phyloP scores from a whole-genome alignment of 495 filamentous ascomycete genomes.

The Evansstolkia leycettana region DNA sequence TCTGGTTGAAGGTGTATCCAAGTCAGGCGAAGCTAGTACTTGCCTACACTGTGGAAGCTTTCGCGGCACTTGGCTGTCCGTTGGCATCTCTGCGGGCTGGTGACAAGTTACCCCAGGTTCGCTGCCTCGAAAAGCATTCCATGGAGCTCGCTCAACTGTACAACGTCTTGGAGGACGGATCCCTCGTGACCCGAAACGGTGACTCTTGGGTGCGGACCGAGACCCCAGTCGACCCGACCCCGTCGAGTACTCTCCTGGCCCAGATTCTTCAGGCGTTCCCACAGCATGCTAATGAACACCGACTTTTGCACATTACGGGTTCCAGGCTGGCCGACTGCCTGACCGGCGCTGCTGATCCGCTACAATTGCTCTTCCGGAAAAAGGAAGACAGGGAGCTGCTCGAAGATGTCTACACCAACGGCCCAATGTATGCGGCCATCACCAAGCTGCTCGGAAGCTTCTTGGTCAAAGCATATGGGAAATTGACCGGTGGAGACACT shows the following conservation, averaged over 20 bases:
- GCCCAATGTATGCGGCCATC: slow-evolving; percentile 11
- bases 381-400: slow-evolving; percentile 13
- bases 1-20: slow-evolving; percentile 7
- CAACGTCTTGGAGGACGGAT: slow-evolving; percentile 17
- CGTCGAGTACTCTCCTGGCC: slow-evolving; percentile 12
- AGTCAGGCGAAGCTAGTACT: slow-evolving; percentile 13
- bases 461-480: slow-evolving; percentile 1
- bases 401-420: slow-evolving; percentile 16
- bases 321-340: slow-evolving; percentile 20
- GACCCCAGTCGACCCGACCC: slow-evolving; percentile 16
- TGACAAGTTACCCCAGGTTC: slow-evolving; percentile 15
- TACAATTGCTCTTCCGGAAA: slow-evolving; percentile 21
- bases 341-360: slow-evolving; percentile 14
- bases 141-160: slow-evolving; percentile 16
- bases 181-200: slow-evolving; percentile 18
- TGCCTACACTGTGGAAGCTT: slow-evolving; percentile 18
- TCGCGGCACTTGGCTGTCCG: slow-evolving; percentile 20
- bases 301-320: slow-evolving; percentile 13
- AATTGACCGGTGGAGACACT: background rate
- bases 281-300: slow-evolving; percentile 15
- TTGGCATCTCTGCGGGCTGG: slow-evolving; percentile 12
- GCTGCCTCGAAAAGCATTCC: slow-evolving; percentile 11
- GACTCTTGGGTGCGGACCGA: slow-evolving; percentile 15
- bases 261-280: slow-evolving; percentile 1
- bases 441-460: slow-evolving; percentile 2